phyloP scores from a whole-genome alignment of 495 filamentous ascomycete species.

The Thermothielavioides terrestris region DNA sequence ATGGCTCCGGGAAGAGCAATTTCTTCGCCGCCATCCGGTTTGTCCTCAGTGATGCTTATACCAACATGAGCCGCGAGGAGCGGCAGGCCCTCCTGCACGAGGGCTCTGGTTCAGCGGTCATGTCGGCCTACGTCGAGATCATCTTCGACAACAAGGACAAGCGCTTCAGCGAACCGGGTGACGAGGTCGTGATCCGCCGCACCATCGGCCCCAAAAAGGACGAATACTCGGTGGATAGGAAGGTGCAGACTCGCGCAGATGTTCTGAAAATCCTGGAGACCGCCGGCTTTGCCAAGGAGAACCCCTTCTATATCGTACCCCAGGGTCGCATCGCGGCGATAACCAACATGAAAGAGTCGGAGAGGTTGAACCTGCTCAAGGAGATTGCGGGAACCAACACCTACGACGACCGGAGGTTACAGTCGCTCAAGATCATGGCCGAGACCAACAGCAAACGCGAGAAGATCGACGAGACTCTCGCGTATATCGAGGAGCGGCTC shows the following conservation, averaged over 20 bases:
- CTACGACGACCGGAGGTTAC: constrained; percentile 82
- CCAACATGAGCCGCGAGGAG: constrained; percentile 91
- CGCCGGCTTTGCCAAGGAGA: constrained; percentile 92
- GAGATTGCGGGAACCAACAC: constrained; percentile 96
- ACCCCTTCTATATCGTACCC: constrained; percentile 98
- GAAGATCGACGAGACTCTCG: constrained; percentile 88
- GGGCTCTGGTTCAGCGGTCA: constrained; percentile 92
- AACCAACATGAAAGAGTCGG: constrained; percentile 96
- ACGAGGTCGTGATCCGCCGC: constrained; percentile 79
- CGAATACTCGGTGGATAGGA: constrained; percentile 92
- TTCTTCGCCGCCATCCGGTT: constrained; percentile 99
- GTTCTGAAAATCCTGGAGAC: constrained; percentile 94
- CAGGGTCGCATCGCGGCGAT: constrained; percentile 92
- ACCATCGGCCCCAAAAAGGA: constrained; percentile 98
- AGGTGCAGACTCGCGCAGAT: constrained; percentile 89
- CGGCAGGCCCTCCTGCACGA: constrained; percentile 92
- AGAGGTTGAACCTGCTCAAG: constrained; percentile 81
- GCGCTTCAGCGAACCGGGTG: constrained; percentile 87
- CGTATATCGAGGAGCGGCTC: constrained; percentile 84
- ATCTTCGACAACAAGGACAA: constrained; percentile 98
- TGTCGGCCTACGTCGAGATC: constrained; percentile 98
- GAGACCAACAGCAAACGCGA: constrained; percentile 89
- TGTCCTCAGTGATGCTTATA: constrained; percentile 95
- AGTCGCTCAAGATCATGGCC: constrained; percentile 93
- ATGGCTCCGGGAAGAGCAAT: constrained; percentile 98